Base-by-base conservation (phyloP, 2,329 filamentous ascomycete genomes). In the Tolypocladium ophioglossoides region DNA sequence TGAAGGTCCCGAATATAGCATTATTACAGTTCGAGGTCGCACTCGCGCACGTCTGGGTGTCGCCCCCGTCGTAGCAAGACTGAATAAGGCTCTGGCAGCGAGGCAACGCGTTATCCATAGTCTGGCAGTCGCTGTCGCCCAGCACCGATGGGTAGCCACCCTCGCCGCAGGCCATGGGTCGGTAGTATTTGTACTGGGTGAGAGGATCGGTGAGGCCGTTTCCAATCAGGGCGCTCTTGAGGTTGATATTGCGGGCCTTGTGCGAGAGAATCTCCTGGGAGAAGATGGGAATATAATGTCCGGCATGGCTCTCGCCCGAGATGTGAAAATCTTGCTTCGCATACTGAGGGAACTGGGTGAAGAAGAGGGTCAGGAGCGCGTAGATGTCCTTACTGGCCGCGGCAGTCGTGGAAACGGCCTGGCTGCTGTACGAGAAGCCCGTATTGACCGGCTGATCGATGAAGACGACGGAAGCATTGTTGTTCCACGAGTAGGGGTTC, bases 1-100 rank as follows among this genome's bases (percentile, higher is more conserved):
- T 90, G 79, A 96, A 99, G 50, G 91, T 90, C 39, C 85, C 90
- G 60, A 97, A 84, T 72, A 97, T 79, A 55, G 89, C 91, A 65
- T 96, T 95, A 80, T 97, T 96, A 76, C 94, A 97, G 82, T 96
- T 96, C 70, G 95, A 95, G 61, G 87, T 87, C 44, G 91, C 91
- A 50, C 91, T 91, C 0, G 96, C 89, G 70, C 94, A 97, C 63
- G 85, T 86, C 87, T 87, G 92, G 60, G 91, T 82, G 64, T 89
- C 95, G 72, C 92, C 89, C 58, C 83, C 88, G 66, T 89, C 84
- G 78, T 97, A 97, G 82, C 94, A 99, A 72, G 78, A 80, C 73
- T 91, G 75, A 66, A 97, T 96, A 68, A 96, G 79, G 56, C 80
- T 85, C 74, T 89, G 82, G 80, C 94, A 99, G 60, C 91, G 87